A percentile compares a stretch with the other conserved stretches of the same genome.
These are phyloP conservation scores for Aspergillus carbonarius DNA, from an alignment of 2,329 filamentous ascomycete species.

Conservation along the genomic window DNA sequence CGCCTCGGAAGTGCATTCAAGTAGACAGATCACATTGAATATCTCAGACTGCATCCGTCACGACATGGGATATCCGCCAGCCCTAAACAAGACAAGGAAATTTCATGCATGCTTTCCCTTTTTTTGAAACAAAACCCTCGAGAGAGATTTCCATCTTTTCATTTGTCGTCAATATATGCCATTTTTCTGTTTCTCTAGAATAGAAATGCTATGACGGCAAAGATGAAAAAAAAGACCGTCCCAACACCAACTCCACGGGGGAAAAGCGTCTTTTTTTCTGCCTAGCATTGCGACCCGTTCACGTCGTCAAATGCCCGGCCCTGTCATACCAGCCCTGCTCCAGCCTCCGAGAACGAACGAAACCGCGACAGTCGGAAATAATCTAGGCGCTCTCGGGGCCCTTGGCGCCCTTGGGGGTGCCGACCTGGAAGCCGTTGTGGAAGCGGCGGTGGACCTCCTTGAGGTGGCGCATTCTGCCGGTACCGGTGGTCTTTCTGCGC, in stretches of 20 bases:
- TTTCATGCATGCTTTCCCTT: slow-evolving; percentile 38
- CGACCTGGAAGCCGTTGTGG: slow-evolving; percentile 96
- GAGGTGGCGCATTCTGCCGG: slow-evolving; percentile 92
- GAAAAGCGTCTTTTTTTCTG: slow-evolving; percentile 32
- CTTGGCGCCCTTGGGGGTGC: slow-evolving; percentile 79
- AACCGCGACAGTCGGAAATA: slow-evolving; percentile 37
- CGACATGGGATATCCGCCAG: slow-evolving; percentile 40
- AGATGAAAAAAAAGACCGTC: slow-evolving; percentile 32
- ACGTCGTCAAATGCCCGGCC: slow-evolving; percentile 35
- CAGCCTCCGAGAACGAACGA: slow-evolving; percentile 36
- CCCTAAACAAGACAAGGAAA: slow-evolving; percentile 41
- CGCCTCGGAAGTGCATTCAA: slow-evolving; percentile 18
- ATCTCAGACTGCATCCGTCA: slow-evolving; percentile 39
- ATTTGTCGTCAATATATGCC: slow-evolving; percentile 23
- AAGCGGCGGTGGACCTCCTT: slow-evolving; percentile 90
- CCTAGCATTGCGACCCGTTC: slow-evolving; percentile 36
- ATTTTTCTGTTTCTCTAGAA: slow-evolving; percentile 26
- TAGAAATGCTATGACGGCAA: slow-evolving; percentile 30
- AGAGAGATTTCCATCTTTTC: slow-evolving; percentile 29
- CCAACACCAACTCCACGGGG: slow-evolving; percentile 37
- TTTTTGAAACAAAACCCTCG: slow-evolving; percentile 28
- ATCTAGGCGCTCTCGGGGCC: slow-evolving; percentile 56
- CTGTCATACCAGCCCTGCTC: slow-evolving; percentile 40
- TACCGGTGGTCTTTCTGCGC: slow-evolving; percentile 98
- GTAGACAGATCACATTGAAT: slow-evolving; percentile 34